Percentiles rank a stretch among this genome's conserved stretches.
phyloP scores from a whole-genome alignment of 2,329 filamentous ascomycete genomes.

The Microsporum audouinii region DNA sequence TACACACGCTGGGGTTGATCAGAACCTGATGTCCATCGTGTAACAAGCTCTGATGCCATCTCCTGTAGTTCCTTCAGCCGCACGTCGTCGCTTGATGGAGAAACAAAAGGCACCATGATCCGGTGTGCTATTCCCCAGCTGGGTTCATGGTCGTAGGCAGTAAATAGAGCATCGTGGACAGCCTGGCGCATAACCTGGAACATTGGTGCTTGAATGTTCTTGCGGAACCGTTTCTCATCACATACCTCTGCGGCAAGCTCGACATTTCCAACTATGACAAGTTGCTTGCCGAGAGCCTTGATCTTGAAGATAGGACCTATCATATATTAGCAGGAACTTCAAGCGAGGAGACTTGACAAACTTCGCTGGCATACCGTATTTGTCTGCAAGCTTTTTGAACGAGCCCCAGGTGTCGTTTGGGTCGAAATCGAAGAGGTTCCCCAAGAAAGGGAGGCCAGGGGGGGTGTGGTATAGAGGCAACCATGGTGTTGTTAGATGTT shows the following conservation, averaged over 20 bases:
- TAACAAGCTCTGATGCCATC: slow-evolving; percentile 40
- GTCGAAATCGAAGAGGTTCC: slow-evolving; percentile 42
- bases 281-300: slow-evolving; percentile 34
- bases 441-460: slow-evolving; percentile 40
- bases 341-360: not conserved
- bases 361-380: slow-evolving; percentile 32
- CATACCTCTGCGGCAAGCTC: slow-evolving; percentile 53
- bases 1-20: slow-evolving; percentile 29
- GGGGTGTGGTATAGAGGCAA: slow-evolving; percentile 34
- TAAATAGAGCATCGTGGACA: slow-evolving; percentile 57
- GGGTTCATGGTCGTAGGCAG: slow-evolving; percentile 36
- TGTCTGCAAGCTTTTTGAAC: slow-evolving; percentile 38
- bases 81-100: slow-evolving; percentile 28
- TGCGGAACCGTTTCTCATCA: slow-evolving; percentile 52
- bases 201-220: slow-evolving; percentile 42
- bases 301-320: slow-evolving; percentile 51
- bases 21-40: slow-evolving; percentile 36
- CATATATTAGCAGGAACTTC: not conserved
- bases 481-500: not conserved
- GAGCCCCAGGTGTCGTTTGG: slow-evolving; percentile 41
- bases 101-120: slow-evolving; percentile 37
- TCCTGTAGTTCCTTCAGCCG: slow-evolving; percentile 41
- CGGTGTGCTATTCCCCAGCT: slow-evolving; percentile 56
- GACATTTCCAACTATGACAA: slow-evolving; percentile 43
- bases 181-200: slow-evolving; percentile 45